A percentile compares a stretch with the other conserved stretches of the same genome.
Conservation (phyloP, 352 stramenopile species). For the Plasmopara halstedii region DNA sequence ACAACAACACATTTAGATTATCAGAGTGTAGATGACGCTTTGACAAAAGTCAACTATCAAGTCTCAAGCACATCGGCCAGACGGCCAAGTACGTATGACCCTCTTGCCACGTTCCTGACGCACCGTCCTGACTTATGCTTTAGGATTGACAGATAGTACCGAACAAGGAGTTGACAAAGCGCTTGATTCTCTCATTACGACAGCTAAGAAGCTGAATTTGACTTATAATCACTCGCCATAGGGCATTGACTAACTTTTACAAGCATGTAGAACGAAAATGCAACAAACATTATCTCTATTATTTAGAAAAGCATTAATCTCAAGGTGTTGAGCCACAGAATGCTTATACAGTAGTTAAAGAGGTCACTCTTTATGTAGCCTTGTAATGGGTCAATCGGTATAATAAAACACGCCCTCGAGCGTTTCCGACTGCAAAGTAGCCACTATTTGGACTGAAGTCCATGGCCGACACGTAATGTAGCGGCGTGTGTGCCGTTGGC, state of each 20-base stretch:
- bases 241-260: background rate
- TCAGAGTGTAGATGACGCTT: constrained; percentile 48
- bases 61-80: constrained; percentile 33
- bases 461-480: constrained; percentile 94
- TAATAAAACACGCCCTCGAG: constrained; percentile 94
- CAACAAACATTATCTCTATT: constrained; percentile 30
- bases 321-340: background rate
- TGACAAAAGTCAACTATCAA: constrained; percentile 51
- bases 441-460: constrained; percentile 94
- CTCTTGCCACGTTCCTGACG: too few species aligned
- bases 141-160: constrained; percentile 7
- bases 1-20: constrained; percentile 9
- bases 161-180: constrained; percentile 43
- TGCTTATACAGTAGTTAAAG: constrained; percentile 6
- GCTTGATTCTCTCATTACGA: constrained; percentile 52
- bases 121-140: background rate
- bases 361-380: constrained; percentile 49
- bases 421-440: constrained; percentile 94
- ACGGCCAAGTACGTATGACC: constrained; percentile 9
- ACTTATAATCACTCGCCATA: constrained; percentile 28
- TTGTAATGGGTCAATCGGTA: constrained; percentile 95
- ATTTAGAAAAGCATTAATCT: constrained; percentile 33
- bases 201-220: constrained; percentile 48
- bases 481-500: constrained; percentile 93
- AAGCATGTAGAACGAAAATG: constrained; percentile 7